These are phyloP conservation scores for Trichophyton equinum DNA, from an alignment of 2,329 filamentous ascomycete genomes.

Conservation along the genomic window DNA sequence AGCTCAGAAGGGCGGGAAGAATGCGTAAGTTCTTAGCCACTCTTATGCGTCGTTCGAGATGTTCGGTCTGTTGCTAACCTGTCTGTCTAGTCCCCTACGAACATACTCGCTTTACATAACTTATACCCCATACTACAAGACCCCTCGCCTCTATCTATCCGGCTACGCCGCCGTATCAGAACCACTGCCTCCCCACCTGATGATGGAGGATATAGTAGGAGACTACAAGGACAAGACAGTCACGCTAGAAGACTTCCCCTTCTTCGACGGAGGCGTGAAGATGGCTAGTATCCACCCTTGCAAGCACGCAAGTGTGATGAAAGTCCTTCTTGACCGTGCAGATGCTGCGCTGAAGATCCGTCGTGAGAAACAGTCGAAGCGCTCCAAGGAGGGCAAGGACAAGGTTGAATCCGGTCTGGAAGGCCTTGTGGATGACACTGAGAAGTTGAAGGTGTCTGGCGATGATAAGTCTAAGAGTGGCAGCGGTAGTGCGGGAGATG, in stretches of 20 bases:
- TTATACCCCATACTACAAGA: slow-evolving; percentile 93
- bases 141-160: slow-evolving; percentile 85
- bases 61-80: slow-evolving; percentile 6
- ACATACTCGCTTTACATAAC: slow-evolving; percentile 99
- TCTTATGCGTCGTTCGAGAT: slow-evolving; percentile 10
- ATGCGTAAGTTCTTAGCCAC: slow-evolving; percentile 36
- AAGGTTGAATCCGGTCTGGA: slow-evolving; percentile 56
- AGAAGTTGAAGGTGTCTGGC: slow-evolving; percentile 46
- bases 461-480: slow-evolving; percentile 22
- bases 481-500: slow-evolving; percentile 38
- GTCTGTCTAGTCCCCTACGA: slow-evolving; percentile 54
- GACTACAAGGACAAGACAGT: slow-evolving; percentile 99
- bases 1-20: slow-evolving; percentile 35
- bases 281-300: slow-evolving; percentile 96
- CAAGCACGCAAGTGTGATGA: slow-evolving; percentile 97
- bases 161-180: slow-evolving; percentile 72
- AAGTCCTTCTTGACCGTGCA: slow-evolving; percentile 85
- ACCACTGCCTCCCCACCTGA: slow-evolving; percentile 66
- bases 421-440: slow-evolving; percentile 69
- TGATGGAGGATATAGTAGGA: slow-evolving; percentile 95
- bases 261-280: slow-evolving; percentile 81
- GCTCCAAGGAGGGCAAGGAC: slow-evolving; percentile 41
- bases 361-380: slow-evolving; percentile 59
- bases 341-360: slow-evolving; percentile 85
- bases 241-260: slow-evolving; percentile 92